Evolutionary conservation across 176 grass and related monocot genomes (phyloP), one percentile per base, ranked within the genome.

Genomic region (Oryza officinalis): DNA sequence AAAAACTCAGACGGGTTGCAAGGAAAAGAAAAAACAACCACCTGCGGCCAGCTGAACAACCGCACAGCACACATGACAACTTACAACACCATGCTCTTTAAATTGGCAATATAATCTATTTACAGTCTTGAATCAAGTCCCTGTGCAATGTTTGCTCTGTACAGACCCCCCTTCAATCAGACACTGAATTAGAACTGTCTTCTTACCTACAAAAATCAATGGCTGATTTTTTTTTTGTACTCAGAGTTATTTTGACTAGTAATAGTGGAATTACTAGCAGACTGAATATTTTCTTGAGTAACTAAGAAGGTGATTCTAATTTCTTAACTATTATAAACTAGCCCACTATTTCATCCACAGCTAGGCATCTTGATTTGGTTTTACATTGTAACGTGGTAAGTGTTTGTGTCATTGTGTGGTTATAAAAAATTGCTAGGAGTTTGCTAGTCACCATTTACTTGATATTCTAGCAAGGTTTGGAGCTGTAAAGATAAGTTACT

Each of bases 141-240:
- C 37, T 67, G 50, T 82, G 78, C 10, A 77, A 82, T 74, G 52
- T 63, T 49, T 30, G 35, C 14, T 82, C 27, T 60, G 73, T 77
- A 71, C 71, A 63, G 27, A 65, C 38, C 43, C n/a, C 54, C 41
- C 50, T 61, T 38, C 38, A 70, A 61, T 17, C 69, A 46, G 5
- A 63, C 49, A 54, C 31, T 71, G 44, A 52, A 47, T 12, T 8
- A 72, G n/a, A 74, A 65, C 66, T 75, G 81, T 30, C 10, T 11
- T 25, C 46, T 52, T 78, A 83, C 41, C 57, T 68, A 67, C 14
- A 75, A 47, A 20, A 30, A 83, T 63, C 72, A n/a, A 66, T 72
- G 80, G 40, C 14, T 77, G 28, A 13, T 83, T 54, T 43, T 77
- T 71, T 77, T 71, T 10, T 44, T 27, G 2, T 35, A 75, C 17